Evolutionary conservation across 2,329 filamentous ascomycete species (phyloP).

Genomic region (Thelonectria discophora): DNA sequence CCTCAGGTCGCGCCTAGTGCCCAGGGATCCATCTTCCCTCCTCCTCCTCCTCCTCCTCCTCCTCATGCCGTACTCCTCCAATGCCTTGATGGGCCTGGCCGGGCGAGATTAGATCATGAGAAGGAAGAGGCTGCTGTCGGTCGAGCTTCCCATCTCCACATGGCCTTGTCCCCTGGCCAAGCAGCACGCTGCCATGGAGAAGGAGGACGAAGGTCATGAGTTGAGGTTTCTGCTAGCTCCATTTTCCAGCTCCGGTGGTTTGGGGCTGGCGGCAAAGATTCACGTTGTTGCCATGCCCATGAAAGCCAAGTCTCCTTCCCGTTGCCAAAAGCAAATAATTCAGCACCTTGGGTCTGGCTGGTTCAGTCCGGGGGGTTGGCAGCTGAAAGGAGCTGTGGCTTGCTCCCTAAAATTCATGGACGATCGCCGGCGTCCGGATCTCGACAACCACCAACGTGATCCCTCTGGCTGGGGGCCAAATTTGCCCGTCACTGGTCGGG

Average conservation of each 20-base stretch:
- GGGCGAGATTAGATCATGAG: neutral
- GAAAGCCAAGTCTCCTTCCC: neutral
- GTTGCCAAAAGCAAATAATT: slow-evolving; percentile 12
- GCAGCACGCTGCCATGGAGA: neutral
- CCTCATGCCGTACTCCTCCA: no score
- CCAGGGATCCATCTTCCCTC: slow-evolving; percentile 5
- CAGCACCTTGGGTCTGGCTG: slow-evolving; percentile 1
- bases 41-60: neutral
- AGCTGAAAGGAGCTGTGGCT: neutral
- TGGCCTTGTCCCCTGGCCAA: neutral
- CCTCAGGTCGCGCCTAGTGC: slow-evolving; percentile 12
- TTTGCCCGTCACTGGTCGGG: neutral
- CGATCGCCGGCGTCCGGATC: slow-evolving; percentile 20
- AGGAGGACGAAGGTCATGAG: neutral
- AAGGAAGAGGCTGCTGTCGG: neutral
- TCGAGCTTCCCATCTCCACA: neutral
- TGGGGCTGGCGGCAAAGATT: slow-evolving; percentile 12
- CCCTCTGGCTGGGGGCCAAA: slow-evolving; percentile 8
- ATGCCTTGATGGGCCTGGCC: neutral
- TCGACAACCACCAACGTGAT: slow-evolving; percentile 14
- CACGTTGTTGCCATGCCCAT: slow-evolving; percentile 17
- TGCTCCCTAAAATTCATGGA: neutral
- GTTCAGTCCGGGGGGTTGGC: slow-evolving; percentile 7
- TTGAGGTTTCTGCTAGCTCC: neutral
- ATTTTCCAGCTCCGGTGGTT: slow-evolving; percentile 3